phyloP scores from a whole-genome alignment of 257 asterid genomes.

The Cruciata laevipes region DNA sequence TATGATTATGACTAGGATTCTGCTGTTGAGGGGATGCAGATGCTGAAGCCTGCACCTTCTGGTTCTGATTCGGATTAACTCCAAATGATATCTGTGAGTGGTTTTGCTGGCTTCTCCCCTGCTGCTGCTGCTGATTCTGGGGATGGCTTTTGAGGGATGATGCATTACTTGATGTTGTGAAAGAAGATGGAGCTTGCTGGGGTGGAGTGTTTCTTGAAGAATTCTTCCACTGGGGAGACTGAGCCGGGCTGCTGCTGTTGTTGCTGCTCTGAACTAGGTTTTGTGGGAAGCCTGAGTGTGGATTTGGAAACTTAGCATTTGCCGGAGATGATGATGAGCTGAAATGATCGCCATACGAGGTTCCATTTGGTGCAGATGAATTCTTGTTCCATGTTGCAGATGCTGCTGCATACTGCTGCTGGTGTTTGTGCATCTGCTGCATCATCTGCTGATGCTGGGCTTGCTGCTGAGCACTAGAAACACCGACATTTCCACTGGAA shows the following conservation, averaged over 20 bases:
- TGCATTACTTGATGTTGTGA: conserved; percentile 35
- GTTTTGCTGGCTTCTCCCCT: conserved; percentile 48
- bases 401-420: conserved; percentile 32
- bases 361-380: conserved; percentile 39
- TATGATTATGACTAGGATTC: conserved; percentile 14
- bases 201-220: conserved; percentile 40
- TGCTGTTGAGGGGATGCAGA: conserved; percentile 45
- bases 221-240: conserved; percentile 77
- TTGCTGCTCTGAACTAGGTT: conserved; percentile 55
- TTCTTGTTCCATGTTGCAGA: conserved; percentile 39
- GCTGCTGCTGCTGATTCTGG: conserved; percentile 70
- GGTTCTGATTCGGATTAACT: conserved; percentile 79
- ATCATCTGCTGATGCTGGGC: conserved; percentile 33
- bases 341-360: conserved; percentile 53
- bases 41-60: conserved; percentile 36
- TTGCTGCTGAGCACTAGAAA: conserved; percentile 46
- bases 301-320: conserved; percentile 44
- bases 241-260: conserved; percentile 45
- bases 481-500: conserved; percentile 32
- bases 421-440: conserved; percentile 39
- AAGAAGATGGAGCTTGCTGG: conserved; percentile 46
- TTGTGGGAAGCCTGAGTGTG: conserved; percentile 53
- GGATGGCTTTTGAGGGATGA: conserved; percentile 46
- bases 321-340: conserved; percentile 43
- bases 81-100: conserved; percentile 87